Percentiles rank a stretch among this genome's conserved stretches.
These are phyloP conservation scores for Erythrobasidium hasegawianum DNA, from an alignment of 1,284 basidiomycete genomes.

Conservation along the genomic window DNA sequence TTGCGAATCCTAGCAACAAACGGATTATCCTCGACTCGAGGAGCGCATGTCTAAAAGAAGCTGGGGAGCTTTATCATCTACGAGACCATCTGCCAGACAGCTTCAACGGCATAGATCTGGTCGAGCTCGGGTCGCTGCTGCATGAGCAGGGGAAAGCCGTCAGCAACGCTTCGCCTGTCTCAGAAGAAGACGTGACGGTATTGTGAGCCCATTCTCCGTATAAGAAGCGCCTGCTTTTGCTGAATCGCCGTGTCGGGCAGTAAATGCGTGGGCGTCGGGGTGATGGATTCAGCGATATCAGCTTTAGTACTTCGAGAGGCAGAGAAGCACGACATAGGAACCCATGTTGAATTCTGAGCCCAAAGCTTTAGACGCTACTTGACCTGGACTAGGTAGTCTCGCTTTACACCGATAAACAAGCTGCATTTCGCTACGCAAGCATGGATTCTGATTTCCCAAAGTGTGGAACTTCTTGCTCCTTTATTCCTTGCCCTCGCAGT, in stretches of 20 bases:
- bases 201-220: slow-evolving; percentile 18
- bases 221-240: too few species aligned
- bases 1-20: neutral
- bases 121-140: slow-evolving; percentile 19
- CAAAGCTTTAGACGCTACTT: neutral
- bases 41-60: slow-evolving; percentile 40
- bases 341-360: slow-evolving; percentile 31
- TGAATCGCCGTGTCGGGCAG: neutral
- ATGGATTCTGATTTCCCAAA: neutral
- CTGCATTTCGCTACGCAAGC: neutral
- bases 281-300: slow-evolving; percentile 43
- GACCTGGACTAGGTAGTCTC: neutral
- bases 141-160: neutral
- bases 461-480: neutral
- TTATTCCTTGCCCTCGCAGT: slow-evolving; percentile 56
- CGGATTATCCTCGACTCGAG: slow-evolving; percentile 41
- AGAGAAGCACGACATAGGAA: slow-evolving; percentile 21
- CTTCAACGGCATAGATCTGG: neutral
- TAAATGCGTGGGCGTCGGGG: slow-evolving; percentile 43
- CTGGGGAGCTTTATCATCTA: slow-evolving; percentile 41
- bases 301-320: slow-evolving; percentile 37
- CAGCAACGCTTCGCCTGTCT: neutral
- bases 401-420: neutral
- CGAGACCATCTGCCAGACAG: neutral
- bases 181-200: slow-evolving; percentile 6